Evolutionary conservation across 106 monocot species (phyloP).

Genomic region (Dendrobium officinale): DNA sequence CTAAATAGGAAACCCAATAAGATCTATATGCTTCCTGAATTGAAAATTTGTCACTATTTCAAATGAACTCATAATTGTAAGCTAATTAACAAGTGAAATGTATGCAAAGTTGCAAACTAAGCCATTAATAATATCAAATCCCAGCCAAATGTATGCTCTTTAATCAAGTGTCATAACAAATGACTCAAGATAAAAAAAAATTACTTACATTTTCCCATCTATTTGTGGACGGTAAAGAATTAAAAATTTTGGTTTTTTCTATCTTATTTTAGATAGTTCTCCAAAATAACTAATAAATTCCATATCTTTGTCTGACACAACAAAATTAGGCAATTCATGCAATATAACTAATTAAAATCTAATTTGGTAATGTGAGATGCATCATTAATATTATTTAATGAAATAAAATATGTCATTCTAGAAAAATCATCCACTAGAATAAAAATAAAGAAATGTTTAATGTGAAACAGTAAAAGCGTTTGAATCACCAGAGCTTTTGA

Average conservation of each 20-base stretch:
- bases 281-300: neutral
- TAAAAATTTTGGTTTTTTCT: neutral
- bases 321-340: neutral
- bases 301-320: neutral
- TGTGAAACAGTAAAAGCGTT: too few relatives aligned
- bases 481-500: too few relatives aligned
- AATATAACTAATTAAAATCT: neutral
- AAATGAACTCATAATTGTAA: too few relatives aligned
- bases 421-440: neutral
- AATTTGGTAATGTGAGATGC: neutral
- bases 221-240: neutral
- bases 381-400: neutral
- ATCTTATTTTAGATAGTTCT: neutral
- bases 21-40: too few relatives aligned
- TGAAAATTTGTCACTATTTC: too few relatives aligned
- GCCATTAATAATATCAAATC: too few relatives aligned
- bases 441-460: neutral
- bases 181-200: too few relatives aligned
- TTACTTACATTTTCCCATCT: neutral
- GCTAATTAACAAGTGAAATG: too few relatives aligned
- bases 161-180: too few relatives aligned
- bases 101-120: too few relatives aligned
- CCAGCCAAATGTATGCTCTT: too few relatives aligned
- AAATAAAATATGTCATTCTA: neutral
- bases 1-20: too few relatives aligned